phyloP scores from a whole-genome alignment of 352 stramenopile species.

The Stramenopiles sp. region DNA sequence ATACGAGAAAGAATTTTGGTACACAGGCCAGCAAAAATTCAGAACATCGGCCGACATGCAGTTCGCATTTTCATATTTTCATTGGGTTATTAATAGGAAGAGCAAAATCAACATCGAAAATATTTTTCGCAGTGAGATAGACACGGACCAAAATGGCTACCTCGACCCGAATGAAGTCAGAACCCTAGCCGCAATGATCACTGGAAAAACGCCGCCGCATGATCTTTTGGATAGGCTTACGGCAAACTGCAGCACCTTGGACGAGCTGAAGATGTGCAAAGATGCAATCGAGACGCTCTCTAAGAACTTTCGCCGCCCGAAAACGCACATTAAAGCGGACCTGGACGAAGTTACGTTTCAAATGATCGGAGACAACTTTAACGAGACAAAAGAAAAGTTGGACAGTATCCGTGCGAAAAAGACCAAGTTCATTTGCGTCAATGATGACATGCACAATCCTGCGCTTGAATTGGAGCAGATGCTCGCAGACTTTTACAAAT shows the following conservation, averaged over 20 bases:
- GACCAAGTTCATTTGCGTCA: slow-evolving; percentile 87
- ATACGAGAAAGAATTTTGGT: slow-evolving; percentile 33
- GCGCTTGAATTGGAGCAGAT: slow-evolving; percentile 51
- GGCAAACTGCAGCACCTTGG: background rate
- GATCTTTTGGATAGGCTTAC: background rate
- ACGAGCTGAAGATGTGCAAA: background rate
- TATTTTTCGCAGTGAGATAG: slow-evolving; percentile 60
- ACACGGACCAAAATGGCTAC: slow-evolving; percentile 64
- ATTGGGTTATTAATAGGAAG: slow-evolving; percentile 64
- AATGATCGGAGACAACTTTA: slow-evolving; percentile 76
- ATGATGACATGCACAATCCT: slow-evolving; percentile 77
- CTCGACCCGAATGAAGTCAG: slow-evolving; percentile 67
- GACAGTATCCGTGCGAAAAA: slow-evolving; percentile 62
- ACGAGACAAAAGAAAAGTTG: slow-evolving; percentile 65
- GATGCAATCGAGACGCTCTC: background rate
- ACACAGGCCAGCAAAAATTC: slow-evolving; percentile 62
- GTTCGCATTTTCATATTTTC: slow-evolving; percentile 82
- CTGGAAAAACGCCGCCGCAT: background rate
- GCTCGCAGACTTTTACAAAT: slow-evolving; percentile 68
- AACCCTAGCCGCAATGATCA: slow-evolving; percentile 53
- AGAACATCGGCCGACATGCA: slow-evolving; percentile 74
- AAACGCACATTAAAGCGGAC: background rate
- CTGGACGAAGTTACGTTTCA: slow-evolving; percentile 59
- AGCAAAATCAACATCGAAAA: slow-evolving; percentile 39
- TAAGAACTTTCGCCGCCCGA: background rate